phyloP scores from a whole-genome alignment of 768 basidiomycete genomes.

The Lactifluus pinguis region DNA sequence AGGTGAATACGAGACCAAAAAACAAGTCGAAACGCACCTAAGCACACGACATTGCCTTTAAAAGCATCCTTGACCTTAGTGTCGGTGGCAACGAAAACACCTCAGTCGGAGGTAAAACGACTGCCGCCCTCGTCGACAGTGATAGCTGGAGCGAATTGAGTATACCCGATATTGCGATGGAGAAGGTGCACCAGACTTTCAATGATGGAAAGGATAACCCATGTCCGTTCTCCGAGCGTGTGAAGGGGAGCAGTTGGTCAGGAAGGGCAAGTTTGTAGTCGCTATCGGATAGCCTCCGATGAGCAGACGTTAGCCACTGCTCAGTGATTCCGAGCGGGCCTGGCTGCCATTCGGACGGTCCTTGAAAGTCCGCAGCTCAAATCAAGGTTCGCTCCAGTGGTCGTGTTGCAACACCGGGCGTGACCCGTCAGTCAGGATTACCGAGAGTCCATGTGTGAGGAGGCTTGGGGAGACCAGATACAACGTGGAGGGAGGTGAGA shows the following conservation, averaged over 20 bases:
- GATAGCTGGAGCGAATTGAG: conserved; percentile 20
- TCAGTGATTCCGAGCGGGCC: too few species aligned
- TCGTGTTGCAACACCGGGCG: too few species aligned
- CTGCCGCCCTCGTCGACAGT: conserved; percentile 15
- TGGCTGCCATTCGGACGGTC: too few species aligned
- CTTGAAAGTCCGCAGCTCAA: too few species aligned
- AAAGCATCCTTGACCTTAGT: conserved; percentile 23
- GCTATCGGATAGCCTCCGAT: too few species aligned
- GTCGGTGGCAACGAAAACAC: conserved; percentile 22
- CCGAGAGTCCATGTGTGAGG: conserved; percentile 87
- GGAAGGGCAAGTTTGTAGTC: too few species aligned
- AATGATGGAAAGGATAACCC: too few species aligned
- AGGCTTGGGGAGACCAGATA: conserved; percentile 84
- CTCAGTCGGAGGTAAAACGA: conserved; percentile 24
- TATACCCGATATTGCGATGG: conserved; percentile 22
- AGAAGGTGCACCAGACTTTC: too few species aligned
- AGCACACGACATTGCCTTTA: conserved; percentile 25
- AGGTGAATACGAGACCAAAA: conserved; percentile 6
- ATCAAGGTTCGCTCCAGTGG: too few species aligned
- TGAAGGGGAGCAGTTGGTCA: too few species aligned
- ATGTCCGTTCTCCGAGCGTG: too few species aligned
- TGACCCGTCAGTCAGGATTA: conserved; percentile 75
- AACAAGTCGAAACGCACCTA: conserved; percentile 28
- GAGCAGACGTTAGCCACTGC: too few species aligned
- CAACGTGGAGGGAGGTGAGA: conserved; percentile 77